Conservation (phyloP, 2,329 filamentous ascomycete genomes). For the Epichloe brachyelytri region DNA sequence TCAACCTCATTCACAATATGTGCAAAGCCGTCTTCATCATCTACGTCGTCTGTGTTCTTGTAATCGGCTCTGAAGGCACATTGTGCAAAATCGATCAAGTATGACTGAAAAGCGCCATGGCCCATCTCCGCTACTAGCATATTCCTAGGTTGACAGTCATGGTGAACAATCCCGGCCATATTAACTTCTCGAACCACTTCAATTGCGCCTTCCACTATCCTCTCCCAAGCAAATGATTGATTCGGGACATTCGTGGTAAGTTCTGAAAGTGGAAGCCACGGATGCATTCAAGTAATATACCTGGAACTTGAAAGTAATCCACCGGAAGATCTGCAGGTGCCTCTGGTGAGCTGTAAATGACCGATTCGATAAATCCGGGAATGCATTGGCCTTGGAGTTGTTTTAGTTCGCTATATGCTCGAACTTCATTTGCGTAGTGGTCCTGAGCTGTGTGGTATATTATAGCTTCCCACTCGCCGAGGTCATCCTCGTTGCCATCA, state of each 20-base stretch:
- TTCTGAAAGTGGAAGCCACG: slow-evolving; percentile 4
- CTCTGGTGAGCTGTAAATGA: slow-evolving; percentile 1
- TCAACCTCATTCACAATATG: slow-evolving; percentile 1
- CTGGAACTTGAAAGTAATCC: slow-evolving; percentile 2
- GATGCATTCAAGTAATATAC: slow-evolving; percentile 5
- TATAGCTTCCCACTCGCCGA: slow-evolving; percentile 4
- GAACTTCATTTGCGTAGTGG: slow-evolving; percentile 4
- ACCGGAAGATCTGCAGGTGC: slow-evolving; percentile 4
- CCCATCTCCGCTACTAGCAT: slow-evolving; percentile 2
- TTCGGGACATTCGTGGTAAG: slow-evolving; percentile 2
- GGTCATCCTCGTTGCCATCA: slow-evolving; percentile 2
- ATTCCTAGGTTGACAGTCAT: slow-evolving; percentile 6
- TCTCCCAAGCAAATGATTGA: not conserved
- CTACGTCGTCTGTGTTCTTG: slow-evolving; percentile 4
- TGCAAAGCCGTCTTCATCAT: slow-evolving; percentile 4
- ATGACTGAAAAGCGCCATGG: not conserved
- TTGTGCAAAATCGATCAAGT: slow-evolving; percentile 7
- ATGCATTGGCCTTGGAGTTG: slow-evolving; percentile 4
- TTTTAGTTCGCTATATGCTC: slow-evolving; percentile 5
- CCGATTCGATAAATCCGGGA: slow-evolving; percentile 4
- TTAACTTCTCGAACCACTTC: slow-evolving; percentile 3
- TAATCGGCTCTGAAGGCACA: slow-evolving; percentile 6
- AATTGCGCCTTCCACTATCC: not conserved
- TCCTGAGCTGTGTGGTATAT: slow-evolving; percentile 3
- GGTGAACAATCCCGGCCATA: slow-evolving; percentile 4